Base-by-base conservation (phyloP, 106 monocot genomes). In the Allium fistulosum region DNA sequence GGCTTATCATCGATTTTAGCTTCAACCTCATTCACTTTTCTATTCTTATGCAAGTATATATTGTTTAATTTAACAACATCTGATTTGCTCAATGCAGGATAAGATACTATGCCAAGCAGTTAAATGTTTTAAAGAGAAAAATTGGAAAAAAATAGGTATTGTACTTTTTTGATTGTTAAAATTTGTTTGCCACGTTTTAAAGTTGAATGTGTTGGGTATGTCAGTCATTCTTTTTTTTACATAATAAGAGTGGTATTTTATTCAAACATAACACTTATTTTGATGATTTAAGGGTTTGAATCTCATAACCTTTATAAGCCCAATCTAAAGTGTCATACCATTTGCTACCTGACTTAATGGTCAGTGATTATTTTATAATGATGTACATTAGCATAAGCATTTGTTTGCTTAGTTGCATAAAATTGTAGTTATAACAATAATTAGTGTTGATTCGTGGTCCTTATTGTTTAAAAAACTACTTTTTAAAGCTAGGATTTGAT, bases 61-160 rank as follows among this genome's bases (percentile, higher is more conserved):
- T 28, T n/a, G n/a, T n/a, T n/a, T n/a, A n/a, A 28, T 28, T 56
- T 56, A n/a, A 12, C 4, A 56, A 28, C 28, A 2, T 28, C 28
- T 28, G 28, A 3, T 28, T 28, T 28, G 28, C 1, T 28, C 28
- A 26, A 53, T 80, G 74, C 84, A 94, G 94, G 94, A 94, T 85
- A 71, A 68, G 48, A 79, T 81, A 53, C 66, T 94, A 48, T 47
- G 66, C 68, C 74, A 55, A 70, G 87, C 84, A 22, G 90, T 94
- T 28, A 65, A 87, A 28, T 52, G 57, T 15, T 87, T 69, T 46
- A 75, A 87, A 61, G 94, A 84, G 14, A 90, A 80, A 72, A 87
- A 85, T 17, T 94, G 90, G 94, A 94, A 94, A 68, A 87, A 90
- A 69, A 94, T 94, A 69, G 90, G 94, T 94, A 82, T 11, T 10